Evolutionary conservation across 306 rosid species (phyloP), one percentile per base, ranked within the genome.

Genomic region (Trichosanthes cucumerina): DNA sequence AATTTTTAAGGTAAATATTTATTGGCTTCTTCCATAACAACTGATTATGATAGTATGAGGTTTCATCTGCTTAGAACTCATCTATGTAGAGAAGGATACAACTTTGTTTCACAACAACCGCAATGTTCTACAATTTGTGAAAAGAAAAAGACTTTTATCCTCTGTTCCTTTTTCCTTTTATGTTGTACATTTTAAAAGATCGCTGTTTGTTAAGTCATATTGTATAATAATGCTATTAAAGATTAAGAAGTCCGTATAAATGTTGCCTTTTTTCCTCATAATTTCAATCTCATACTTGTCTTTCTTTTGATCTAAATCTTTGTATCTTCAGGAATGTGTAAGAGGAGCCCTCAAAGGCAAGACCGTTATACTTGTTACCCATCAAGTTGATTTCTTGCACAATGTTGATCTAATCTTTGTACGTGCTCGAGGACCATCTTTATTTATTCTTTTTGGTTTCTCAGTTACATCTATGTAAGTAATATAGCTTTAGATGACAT

Each of bases 341-440:
- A 91, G 95, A 82, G 97, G 97, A 62, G 86, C 78, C 15, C 89
- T 95, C 68, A 92, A 84, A 83, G 90, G 83, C 81, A 95, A 91
- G 90, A 95, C 99, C 16, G 8, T 95, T 74, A 46, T 95, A 82
- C 91, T 92, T 28, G 99, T 92, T 13, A 95, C 99, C 14, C 99
- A 95, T 76, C 99, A 95, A 91, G 97, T 95, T n/a, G 99, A 95
- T 81, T 95, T 95, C 89, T 82, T 95, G 79, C 97, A 92, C 38
- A 92, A 92, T 82, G 93, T 88, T 68, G 92, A 95, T 84, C 87
- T 80, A 63, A 92, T 95, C 62, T 5, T 87, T 80, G 99, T 90
- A 88, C 54, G 91, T 54, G 4, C 59, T 72, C 16, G 56, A 73
- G 14, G 1, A 28, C 77, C 3, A 18, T 12, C 58, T 71, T 24